A percentile compares a stretch with the other conserved stretches of the same genome.
These are phyloP conservation scores for Populus ilicifolia DNA, from an alignment of 345 rosid species.

Conservation along the genomic window DNA sequence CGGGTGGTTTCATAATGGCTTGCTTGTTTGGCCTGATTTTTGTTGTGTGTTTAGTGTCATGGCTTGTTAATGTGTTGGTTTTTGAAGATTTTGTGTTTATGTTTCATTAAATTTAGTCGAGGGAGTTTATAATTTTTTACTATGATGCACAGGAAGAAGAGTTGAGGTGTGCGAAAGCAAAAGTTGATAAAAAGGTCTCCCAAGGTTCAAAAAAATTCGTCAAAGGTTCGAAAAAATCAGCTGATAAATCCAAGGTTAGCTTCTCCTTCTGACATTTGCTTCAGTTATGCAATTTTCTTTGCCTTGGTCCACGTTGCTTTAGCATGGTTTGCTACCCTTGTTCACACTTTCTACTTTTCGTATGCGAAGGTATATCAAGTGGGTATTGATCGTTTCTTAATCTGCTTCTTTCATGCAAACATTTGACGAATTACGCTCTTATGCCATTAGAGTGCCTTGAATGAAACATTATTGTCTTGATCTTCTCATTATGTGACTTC, in stretches of 20 bases:
- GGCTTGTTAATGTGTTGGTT: background rate
- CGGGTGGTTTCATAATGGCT: background rate
- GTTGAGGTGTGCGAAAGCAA: constrained; percentile 39
- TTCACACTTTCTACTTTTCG: background rate
- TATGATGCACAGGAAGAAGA: constrained; percentile 50
- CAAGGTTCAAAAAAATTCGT: constrained; percentile 17
- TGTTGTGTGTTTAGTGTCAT: background rate
- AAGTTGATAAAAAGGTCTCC: constrained; percentile 15
- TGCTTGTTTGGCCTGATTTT: background rate
- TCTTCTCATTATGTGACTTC: background rate
- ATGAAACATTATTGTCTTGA: background rate
- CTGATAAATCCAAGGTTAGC: constrained; percentile 32
- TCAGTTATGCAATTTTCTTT: background rate
- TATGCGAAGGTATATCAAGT: background rate
- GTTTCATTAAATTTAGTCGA: background rate
- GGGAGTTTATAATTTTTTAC: background rate
- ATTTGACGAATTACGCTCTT: background rate
- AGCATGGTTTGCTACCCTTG: background rate
- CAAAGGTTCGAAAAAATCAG: background rate
- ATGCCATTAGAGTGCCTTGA: background rate
- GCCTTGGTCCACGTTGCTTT: background rate
- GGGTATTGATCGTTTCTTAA: background rate
- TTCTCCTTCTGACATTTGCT: background rate
- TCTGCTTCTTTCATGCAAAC: background rate
- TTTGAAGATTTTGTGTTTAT: background rate